Evolutionary conservation across 2,329 filamentous ascomycete genomes (phyloP).

Genomic region (Hirsutella thompsonii): DNA sequence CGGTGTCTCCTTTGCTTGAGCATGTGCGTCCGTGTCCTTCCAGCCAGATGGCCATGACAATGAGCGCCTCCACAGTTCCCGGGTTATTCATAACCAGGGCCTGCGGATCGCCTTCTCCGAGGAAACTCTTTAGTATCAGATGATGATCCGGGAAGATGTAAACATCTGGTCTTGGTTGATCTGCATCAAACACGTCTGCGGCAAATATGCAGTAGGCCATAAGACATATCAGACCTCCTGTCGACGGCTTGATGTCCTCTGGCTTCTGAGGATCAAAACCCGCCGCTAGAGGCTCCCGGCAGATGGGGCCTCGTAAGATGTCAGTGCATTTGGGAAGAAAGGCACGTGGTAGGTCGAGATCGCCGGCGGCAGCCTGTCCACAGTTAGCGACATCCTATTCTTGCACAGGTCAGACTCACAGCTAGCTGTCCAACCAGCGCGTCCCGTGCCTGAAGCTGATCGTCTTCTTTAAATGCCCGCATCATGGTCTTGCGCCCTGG

Average conservation of each 20-base stretch:
- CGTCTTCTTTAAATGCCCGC: conserved; percentile 51
- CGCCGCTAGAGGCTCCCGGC: conserved; percentile 30
- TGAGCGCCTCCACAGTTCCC: conserved; percentile 44
- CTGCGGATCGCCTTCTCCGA: conserved; percentile 36
- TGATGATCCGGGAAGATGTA: conserved; percentile 49
- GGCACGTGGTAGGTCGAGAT: conserved; percentile 40
- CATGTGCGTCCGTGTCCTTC: conserved; percentile 34
- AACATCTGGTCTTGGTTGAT: conserved; percentile 38
- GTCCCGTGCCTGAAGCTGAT: conserved; percentile 47
- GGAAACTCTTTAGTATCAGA: conserved; percentile 37
- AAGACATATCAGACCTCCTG: conserved; percentile 44
- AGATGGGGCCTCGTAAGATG: conserved; percentile 26
- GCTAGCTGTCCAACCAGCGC: conserved; percentile 60
- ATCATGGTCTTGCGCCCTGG: conserved; percentile 47
- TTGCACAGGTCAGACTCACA: conserved; percentile 27
- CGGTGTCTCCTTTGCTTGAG: conserved; percentile 10
- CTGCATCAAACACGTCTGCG: conserved; percentile 44
- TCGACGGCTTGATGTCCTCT: conserved; percentile 43
- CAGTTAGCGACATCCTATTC: not conserved
- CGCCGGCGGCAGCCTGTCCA: conserved; percentile 45
- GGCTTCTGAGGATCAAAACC: conserved; percentile 33
- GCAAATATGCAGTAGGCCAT: conserved; percentile 51
- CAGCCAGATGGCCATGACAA: conserved; percentile 48
- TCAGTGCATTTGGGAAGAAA: conserved; percentile 32
- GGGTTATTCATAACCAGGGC: conserved; percentile 33